phyloP scores from a whole-genome alignment of 1,284 basidiomycete species.

The Kwoniella shivajii region DNA sequence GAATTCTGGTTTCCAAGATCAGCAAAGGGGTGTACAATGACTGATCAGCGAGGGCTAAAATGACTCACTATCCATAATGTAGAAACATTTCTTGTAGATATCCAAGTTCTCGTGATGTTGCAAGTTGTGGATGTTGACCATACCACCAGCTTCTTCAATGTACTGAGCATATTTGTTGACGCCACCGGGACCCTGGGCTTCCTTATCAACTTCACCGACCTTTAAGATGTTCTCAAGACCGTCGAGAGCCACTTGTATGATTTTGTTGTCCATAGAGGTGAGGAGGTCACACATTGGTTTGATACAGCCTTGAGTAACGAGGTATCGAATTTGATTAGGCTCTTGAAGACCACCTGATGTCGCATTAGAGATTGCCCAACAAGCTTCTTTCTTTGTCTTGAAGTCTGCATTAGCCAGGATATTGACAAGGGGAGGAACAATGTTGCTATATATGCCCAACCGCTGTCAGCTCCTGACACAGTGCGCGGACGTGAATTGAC shows the following conservation, averaged over 20 bases:
- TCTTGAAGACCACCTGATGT: conserved; percentile 97
- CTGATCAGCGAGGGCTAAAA: too few relatives aligned
- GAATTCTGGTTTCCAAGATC: conserved; percentile 34
- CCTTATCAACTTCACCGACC: conserved; percentile 95
- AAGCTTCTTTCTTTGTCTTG: conserved; percentile 99
- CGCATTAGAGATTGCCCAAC: conserved; percentile 99
- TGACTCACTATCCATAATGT: conserved; percentile 84
- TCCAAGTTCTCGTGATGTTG: conserved; percentile 99
- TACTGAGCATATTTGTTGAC: conserved; percentile 91
- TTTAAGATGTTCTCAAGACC: conserved; percentile 98
- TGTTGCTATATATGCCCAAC: conserved; percentile 58
- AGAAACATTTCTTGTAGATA: conserved; percentile 99
- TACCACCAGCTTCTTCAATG: conserved; percentile 97
- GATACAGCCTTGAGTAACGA: conserved; percentile 96
- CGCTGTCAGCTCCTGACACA: background rate
- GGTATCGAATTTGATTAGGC: conserved; percentile 95
- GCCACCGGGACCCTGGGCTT: conserved; percentile 76
- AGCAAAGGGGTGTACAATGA: too few relatives aligned
- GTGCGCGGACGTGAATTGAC: conserved; percentile 7
- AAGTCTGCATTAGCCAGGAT: conserved; percentile 97
- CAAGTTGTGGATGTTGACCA: conserved; percentile 97
- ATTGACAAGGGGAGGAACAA: conserved; percentile 97
- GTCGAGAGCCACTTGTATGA: conserved; percentile 91
- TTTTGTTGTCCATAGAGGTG: conserved; percentile 99
- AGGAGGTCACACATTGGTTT: conserved; percentile 97